Base-by-base conservation (phyloP, 352 stramenopile genomes). In the Pythium utonaiense region DNA sequence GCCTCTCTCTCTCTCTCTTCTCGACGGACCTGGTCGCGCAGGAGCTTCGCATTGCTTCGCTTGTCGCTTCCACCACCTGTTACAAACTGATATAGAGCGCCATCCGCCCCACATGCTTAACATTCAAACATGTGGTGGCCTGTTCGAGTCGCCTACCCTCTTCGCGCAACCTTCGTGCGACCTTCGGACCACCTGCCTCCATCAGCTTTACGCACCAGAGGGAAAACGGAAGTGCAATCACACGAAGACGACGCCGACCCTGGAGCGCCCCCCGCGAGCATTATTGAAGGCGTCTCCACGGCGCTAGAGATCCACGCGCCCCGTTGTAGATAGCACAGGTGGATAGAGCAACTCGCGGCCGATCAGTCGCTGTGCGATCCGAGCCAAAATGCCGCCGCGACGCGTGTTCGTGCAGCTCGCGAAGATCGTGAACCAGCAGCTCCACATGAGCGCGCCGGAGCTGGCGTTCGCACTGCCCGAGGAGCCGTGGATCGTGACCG, bases 321-420 rank as follows among this genome's bases (percentile, higher is more conserved):
- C 3, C 34, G 34, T 5, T 41, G 34, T 41, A 41, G 12, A 41
- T 41, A 41, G 12, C 34, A 41, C 34, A 19, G 7, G 17, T n/a
- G 13, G 5, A 19, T 41, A 41, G 41, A 49, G 41, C n/a, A 49
- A 19, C 25, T 49, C 41, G n/a, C 41, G 34, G 34, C 12, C 34
- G 19, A 19, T 41, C 34, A 7, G 16, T 16, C 12, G 34, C 34
- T 22, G 41, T 49, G 19, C 28, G n/a, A 50, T 31, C 10, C 21
- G 31, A 38, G 25, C 22, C 21, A 86, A 79, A 71, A 74, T 77
- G 53, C 71, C 77, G 51, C 80, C 70, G 48, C 68, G 69, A 57
- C 82, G 82, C 62, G 78, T 89, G 52, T 91, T 89, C 70, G 79
- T 91, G 57, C 82, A 91, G 71, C 62, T 77, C 48, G 79, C 74